Percentiles rank a stretch among this genome's conserved stretches.
These are phyloP conservation scores for Metarhizium robertsii DNA, from an alignment of 2,329 filamentous ascomycete genomes.

Conservation along the genomic window DNA sequence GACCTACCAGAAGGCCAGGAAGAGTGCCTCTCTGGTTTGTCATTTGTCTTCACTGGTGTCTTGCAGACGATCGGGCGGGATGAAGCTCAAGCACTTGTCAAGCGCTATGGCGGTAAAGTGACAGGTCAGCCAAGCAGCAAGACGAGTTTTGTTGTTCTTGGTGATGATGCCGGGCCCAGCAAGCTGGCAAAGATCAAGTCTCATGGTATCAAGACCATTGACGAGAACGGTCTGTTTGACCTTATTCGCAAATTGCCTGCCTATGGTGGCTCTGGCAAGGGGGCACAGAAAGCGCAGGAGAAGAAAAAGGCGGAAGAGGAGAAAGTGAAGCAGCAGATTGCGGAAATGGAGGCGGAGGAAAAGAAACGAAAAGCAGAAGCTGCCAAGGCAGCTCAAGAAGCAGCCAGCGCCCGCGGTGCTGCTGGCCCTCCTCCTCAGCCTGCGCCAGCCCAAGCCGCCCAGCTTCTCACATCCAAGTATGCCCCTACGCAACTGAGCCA, in stretches of 20 bases:
- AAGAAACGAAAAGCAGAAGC: constrained; percentile 45
- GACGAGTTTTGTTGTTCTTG: constrained; percentile 88
- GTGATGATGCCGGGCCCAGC: constrained; percentile 82
- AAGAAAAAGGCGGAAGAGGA: constrained; percentile 80
- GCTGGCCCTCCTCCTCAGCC: constrained; percentile 26
- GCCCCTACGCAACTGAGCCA: constrained; percentile 76
- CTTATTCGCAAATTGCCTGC: constrained; percentile 74
- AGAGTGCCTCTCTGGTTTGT: constrained; percentile 81
- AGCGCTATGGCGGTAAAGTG: constrained; percentile 89
- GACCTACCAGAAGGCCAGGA: constrained; percentile 77
- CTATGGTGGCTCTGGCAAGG: constrained; percentile 79
- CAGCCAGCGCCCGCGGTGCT: constrained; percentile 21
- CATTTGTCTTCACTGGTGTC: constrained; percentile 92
- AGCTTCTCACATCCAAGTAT: constrained; percentile 92
- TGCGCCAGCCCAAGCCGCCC: constrained; percentile 35
- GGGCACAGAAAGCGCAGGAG: constrained; percentile 73
- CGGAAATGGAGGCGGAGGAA: constrained; percentile 80
- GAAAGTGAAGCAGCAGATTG: constrained; percentile 70
- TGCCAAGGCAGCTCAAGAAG: constrained; percentile 38
- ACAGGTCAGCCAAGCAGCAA: constrained; percentile 80
- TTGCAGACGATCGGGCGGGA: constrained; percentile 73
- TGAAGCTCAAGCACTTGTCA: constrained; percentile 77
- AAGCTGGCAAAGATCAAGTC: constrained; percentile 82
- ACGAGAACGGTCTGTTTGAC: constrained; percentile 85
- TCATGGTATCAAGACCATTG: constrained; percentile 78